Percentiles rank a stretch among this genome's conserved stretches.
These are phyloP conservation scores for Melocanna baccifera DNA, from an alignment of 176 grass and related monocot species.

Conservation along the genomic window DNA sequence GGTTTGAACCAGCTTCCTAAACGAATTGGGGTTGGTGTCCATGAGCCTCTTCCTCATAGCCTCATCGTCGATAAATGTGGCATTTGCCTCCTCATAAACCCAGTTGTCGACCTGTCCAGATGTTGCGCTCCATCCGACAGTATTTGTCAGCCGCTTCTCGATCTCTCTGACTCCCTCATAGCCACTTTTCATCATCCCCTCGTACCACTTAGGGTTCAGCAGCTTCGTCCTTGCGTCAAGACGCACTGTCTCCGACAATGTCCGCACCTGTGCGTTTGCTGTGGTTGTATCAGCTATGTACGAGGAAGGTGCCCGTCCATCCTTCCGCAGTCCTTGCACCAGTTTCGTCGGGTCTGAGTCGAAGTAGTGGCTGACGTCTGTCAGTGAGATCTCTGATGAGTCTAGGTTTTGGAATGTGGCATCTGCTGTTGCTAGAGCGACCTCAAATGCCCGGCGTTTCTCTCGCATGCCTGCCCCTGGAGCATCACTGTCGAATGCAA, in stretches of 20 bases:
- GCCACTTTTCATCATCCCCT: constrained; percentile 96
- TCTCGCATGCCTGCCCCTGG: constrained; percentile 88
- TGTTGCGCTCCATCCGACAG: constrained; percentile 95
- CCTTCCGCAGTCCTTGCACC: constrained; percentile 82
- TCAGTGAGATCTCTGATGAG: constrained; percentile 95
- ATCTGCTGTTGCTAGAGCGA: constrained; percentile 81
- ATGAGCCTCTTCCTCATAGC: constrained; percentile 86
- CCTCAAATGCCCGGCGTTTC: constrained; percentile 85
- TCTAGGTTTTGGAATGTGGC: constrained; percentile 99
- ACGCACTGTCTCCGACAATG: constrained; percentile 81
- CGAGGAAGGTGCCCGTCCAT: constrained; percentile 73
- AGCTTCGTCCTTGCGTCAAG: constrained; percentile 94
- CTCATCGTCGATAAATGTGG: constrained; percentile 90
- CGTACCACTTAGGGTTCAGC: constrained; percentile 98
- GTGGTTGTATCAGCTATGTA: constrained; percentile 97
- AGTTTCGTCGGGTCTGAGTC: constrained; percentile 95
- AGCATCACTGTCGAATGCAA: constrained; percentile 86
- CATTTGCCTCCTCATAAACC: constrained; percentile 98
- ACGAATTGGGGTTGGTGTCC: constrained; percentile 94
- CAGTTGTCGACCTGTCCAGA: constrained; percentile 98
- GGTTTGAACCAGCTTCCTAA: constrained; percentile 90
- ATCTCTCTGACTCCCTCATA: constrained; percentile 94
- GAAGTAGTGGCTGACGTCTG: constrained; percentile 99
- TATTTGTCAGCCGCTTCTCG: constrained; percentile 95
- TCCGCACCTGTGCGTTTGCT: constrained; percentile 93